A percentile compares a stretch with the other conserved stretches of the same genome.
Evolutionary conservation across 2,329 filamentous ascomycete genomes (phyloP).

Genomic region (Talaromyces sp.): DNA sequence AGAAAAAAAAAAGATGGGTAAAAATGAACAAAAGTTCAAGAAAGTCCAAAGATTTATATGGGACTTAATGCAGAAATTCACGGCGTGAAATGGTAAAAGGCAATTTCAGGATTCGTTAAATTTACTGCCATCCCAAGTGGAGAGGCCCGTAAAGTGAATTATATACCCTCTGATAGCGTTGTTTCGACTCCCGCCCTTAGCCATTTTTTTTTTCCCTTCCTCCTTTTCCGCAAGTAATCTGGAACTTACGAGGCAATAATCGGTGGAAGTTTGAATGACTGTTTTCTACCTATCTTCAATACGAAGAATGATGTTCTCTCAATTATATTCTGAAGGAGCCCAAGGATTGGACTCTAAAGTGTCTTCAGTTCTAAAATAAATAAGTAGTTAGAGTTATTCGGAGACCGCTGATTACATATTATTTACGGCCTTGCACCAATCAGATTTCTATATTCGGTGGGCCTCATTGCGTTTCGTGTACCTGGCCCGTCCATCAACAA

Average conservation of each 20-base stretch:
- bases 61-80: neutral
- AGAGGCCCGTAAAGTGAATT: neutral
- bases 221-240: too few species aligned
- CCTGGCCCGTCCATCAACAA: conserved; percentile 2
- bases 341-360: too few species aligned
- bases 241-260: neutral
- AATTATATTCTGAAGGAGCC: neutral
- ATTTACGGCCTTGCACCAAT: neutral
- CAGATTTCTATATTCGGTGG: neutral
- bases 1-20: neutral
- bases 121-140: conserved; percentile 3
- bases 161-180: neutral
- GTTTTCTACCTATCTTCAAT: neutral
- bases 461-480: neutral
- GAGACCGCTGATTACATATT: neutral
- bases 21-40: neutral
- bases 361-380: too few species aligned
- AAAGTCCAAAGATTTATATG: neutral
- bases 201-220: neutral
- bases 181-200: neutral
- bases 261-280: neutral
- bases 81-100: conserved; percentile 6
- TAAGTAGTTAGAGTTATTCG: too few species aligned
- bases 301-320: neutral
- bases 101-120: conserved; percentile 5